Conservation (phyloP, 192 early-diverging fungal species). For the Nowakowskiella sp. region DNA sequence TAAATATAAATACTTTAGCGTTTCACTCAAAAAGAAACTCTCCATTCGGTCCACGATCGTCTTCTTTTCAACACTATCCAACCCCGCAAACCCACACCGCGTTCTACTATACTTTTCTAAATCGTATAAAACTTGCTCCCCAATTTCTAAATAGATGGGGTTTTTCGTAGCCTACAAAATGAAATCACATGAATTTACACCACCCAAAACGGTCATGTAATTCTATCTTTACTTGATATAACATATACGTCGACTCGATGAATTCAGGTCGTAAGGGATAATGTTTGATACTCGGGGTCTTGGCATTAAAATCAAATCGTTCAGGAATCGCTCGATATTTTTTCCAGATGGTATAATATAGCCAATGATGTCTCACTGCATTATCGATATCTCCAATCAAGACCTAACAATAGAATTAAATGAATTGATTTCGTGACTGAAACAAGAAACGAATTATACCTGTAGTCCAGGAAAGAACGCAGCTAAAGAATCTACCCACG, state of each 20-base stretch:
- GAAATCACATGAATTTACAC: constrained; percentile 7
- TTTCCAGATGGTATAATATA: constrained; percentile 83
- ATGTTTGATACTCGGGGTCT: constrained; percentile 51
- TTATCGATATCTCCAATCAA: constrained; percentile 74
- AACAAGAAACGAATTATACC: constrained; percentile 32
- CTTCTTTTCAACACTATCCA: constrained; percentile 56
- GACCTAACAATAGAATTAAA: constrained; percentile 35
- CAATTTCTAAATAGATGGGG: constrained; percentile 83
- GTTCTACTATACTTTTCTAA: constrained; percentile 61
- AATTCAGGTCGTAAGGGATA: constrained; percentile 93
- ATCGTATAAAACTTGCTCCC: constrained; percentile 78
- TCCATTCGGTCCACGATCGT: constrained; percentile 83
- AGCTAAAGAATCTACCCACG: constrained; percentile 82
- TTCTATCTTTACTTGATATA: constrained; percentile 50
- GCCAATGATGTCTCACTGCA: constrained; percentile 74
- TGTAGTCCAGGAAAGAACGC: constrained; percentile 92
- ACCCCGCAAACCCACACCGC: constrained; percentile 71
- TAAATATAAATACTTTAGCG: constrained; percentile 95
- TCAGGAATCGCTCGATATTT: constrained; percentile 81
- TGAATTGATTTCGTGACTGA: neutral
- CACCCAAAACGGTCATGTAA: neutral
- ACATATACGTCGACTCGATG: constrained; percentile 86
- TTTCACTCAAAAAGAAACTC: constrained; percentile 88
- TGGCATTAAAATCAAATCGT: constrained; percentile 66
- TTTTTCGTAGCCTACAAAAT: constrained; percentile 66